Base-by-base conservation (phyloP, 2,329 filamentous ascomycete genomes). In the Aspergillus viridinutans region DNA sequence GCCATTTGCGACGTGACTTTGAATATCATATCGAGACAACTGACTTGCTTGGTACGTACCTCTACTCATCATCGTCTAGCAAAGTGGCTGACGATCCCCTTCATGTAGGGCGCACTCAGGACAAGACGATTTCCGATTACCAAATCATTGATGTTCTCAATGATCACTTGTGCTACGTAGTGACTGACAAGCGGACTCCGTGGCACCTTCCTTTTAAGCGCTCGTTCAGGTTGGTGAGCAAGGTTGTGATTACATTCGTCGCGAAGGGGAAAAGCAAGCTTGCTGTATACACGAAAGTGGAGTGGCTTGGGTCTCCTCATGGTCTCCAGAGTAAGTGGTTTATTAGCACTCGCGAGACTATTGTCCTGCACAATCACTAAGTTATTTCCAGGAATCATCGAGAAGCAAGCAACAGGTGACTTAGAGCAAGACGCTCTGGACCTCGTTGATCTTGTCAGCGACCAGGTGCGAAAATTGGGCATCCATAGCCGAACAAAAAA, bases 231-330 rank as follows among this genome's bases (percentile, higher is more conserved):
- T 79, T 97, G 23, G 85, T 95, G 56, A 93, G 86, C 63, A 97
- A 96, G 74, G 86, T 96, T 61, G 91, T 97, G 61, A 94, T 99
- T 61, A 97, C 94, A 2, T 91, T 97, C 69, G 83, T 93, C 58
- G 87, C 91, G 53, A 97, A 97, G 76, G 92, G 90, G 12, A 92
- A 89, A 72, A 96, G 91, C 74, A 97, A 94, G 76, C 83, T 99
- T 55, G 89, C 92, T 26, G 85, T 97, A 47, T 96, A 90, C 74
- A 90, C 87, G 53, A 89, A 88, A 67, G 85, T 96, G n/a, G 89
- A 91, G 64, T 97, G 94, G 94, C 82, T 85, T 26, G 88, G 85
- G 62, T 79, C 83, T 54, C 87, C 86, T 10, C 79, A 70, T 50
- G 68, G 80, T 29, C 71, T 80, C 43, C 74, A 76, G 67, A 69